phyloP scores from a whole-genome alignment of 2,329 filamentous ascomycete species.

The Xylaria multiplex region DNA sequence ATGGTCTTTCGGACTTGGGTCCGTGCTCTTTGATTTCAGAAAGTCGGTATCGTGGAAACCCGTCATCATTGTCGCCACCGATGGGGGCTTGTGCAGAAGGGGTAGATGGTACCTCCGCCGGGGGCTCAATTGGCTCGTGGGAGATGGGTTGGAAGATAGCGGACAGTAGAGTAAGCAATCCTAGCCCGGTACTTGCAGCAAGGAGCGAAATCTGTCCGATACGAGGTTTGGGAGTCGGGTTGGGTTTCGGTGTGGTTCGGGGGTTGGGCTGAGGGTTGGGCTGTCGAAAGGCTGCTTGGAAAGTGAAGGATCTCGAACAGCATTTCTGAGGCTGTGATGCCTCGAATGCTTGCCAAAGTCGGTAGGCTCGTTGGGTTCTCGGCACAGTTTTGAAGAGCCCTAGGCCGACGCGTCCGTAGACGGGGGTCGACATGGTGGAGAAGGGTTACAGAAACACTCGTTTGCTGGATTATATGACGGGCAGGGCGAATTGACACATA shows the following conservation, averaged over 20 bases:
- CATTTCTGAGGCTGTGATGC: slow-evolving; percentile 16
- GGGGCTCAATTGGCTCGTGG: slow-evolving; percentile 35
- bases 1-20: slow-evolving; percentile 63
- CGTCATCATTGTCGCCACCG: slow-evolving; percentile 52
- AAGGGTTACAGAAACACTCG: slow-evolving; percentile 1
- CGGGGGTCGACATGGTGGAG: slow-evolving; percentile 26
- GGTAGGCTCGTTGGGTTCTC: slow-evolving; percentile 33
- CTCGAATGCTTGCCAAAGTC: slow-evolving; percentile 30
- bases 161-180: slow-evolving; percentile 44
- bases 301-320: slow-evolving; percentile 33
- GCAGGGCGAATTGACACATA: slow-evolving; percentile 21
- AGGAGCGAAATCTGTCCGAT: slow-evolving; percentile 40
- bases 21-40: slow-evolving; percentile 64
- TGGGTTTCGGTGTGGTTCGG: slow-evolving; percentile 26
- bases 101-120: slow-evolving; percentile 21
- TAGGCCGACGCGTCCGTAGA: slow-evolving; percentile 30
- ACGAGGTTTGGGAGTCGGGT: slow-evolving; percentile 24
- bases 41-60: slow-evolving; percentile 61
- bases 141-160: slow-evolving; percentile 43
- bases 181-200: slow-evolving; percentile 42
- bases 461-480: slow-evolving; percentile 12
- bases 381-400: slow-evolving; percentile 36
- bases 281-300: slow-evolving; percentile 34
- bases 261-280: slow-evolving; percentile 33
- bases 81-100: slow-evolving; percentile 31